Evolutionary conservation across 2,329 filamentous ascomycete species (phyloP).

Genomic region (Fusarium sp.): DNA sequence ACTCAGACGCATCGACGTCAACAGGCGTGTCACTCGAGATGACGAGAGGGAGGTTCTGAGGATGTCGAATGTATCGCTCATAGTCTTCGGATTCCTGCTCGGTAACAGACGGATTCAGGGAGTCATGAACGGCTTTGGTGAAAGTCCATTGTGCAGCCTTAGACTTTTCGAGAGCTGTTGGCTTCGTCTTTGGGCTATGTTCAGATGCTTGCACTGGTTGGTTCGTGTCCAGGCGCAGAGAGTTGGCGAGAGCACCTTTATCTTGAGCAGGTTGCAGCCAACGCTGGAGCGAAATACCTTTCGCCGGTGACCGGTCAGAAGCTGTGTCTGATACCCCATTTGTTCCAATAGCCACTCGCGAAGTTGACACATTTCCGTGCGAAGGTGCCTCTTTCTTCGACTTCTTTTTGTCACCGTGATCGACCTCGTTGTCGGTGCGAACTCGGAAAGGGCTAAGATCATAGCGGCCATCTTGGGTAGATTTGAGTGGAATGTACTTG

Average conservation of each 20-base stretch:
- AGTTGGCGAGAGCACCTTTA: conserved; percentile 45
- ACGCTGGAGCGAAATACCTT: conserved; percentile 68
- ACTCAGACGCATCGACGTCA: conserved; percentile 72
- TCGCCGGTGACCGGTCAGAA: conserved; percentile 55
- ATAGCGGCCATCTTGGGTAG: conserved; percentile 78
- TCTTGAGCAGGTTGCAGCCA: conserved; percentile 69
- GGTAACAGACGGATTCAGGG: conserved; percentile 85
- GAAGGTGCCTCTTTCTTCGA: conserved; percentile 75
- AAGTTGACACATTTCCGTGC: conserved; percentile 69
- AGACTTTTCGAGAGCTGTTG: conserved; percentile 77
- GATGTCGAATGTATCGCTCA: conserved; percentile 87
- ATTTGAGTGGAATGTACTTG: conserved; percentile 82
- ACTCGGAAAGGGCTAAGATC: conserved; percentile 91
- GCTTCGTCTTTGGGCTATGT: conserved; percentile 59
- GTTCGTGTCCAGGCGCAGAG: conserved; percentile 28
- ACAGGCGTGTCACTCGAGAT: conserved; percentile 75
- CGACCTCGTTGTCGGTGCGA: conserved; percentile 72
- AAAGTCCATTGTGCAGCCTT: conserved; percentile 90
- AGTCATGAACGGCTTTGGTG: conserved; percentile 85
- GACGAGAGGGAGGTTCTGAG: conserved; percentile 87
- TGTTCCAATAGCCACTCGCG: conserved; percentile 42
- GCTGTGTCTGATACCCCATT: conserved; percentile 57
- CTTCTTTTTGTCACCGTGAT: conserved; percentile 71
- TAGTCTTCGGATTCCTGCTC: conserved; percentile 86
- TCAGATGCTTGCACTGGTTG: conserved; percentile 38